Evolutionary conservation across 2,329 filamentous ascomycete genomes (phyloP).

Genomic region (Talaromyces sp.): DNA sequence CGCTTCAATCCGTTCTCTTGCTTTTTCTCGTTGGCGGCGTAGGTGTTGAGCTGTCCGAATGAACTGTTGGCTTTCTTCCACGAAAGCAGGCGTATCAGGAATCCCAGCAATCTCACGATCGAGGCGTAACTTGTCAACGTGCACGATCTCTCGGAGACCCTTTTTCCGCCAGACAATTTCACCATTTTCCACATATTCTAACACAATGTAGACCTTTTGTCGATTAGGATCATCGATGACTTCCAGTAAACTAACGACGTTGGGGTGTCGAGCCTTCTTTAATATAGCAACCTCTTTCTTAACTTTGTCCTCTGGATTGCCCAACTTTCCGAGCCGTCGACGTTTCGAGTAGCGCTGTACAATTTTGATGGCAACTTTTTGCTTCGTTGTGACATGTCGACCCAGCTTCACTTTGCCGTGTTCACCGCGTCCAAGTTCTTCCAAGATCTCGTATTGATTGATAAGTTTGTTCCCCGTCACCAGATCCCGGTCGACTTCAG

Average conservation of each 20-base stretch:
- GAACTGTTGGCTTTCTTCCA: conserved; percentile 48
- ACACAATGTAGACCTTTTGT: conserved; percentile 97
- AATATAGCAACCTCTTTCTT: conserved; percentile 97
- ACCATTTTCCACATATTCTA: conserved; percentile 91
- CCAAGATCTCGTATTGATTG: conserved; percentile 96
- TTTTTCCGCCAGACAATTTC: conserved; percentile 94
- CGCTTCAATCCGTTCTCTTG: conserved; percentile 63
- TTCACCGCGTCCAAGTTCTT: conserved; percentile 92
- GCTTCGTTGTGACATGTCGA: conserved; percentile 72
- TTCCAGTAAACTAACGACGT: conserved; percentile 91
- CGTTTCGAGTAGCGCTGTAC: conserved; percentile 95
- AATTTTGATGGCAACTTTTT: conserved; percentile 96
- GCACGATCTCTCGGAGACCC: conserved; percentile 78
- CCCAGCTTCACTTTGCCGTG: conserved; percentile 98
- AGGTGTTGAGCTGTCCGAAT: conserved; percentile 41
- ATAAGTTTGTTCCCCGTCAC: conserved; percentile 92
- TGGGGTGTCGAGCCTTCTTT: conserved; percentile 97
- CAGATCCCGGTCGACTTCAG: conserved; percentile 84
- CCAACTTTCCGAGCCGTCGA: conserved; percentile 76
- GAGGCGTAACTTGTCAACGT: conserved; percentile 78
- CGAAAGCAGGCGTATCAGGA: conserved; percentile 64
- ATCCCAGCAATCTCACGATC: conserved; percentile 75
- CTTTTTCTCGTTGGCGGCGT: conserved; percentile 54
- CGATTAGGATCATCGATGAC: conserved; percentile 96
- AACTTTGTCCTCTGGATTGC: conserved; percentile 71